Evolutionary conservation across 176 grass and related monocot genomes (phyloP), one percentile per base, ranked within the genome.

Genomic region (Luzula sylvatica): DNA sequence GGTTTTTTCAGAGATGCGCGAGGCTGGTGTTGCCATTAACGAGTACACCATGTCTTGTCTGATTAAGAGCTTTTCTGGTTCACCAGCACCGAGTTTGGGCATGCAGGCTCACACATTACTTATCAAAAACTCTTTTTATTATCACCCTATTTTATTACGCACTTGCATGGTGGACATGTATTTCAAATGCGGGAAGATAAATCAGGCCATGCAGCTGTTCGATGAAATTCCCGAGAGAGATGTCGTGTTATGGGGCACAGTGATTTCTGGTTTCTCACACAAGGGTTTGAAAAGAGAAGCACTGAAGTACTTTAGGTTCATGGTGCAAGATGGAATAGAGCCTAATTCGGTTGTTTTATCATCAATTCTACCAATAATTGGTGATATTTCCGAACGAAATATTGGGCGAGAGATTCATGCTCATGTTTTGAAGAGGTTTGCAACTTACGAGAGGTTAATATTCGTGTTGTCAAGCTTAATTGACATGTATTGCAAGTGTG

Each of bases 401-500:
- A 82, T 95, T 58, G 89, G 89, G 7, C 72, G 70, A 27, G 89
- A 88, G 75, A 67, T 95, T 67, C 89, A 95, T 67, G 79, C 55
- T 2, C 78, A 75, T 58, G 77, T 69, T 11, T 28, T 95, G n/a
- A 95, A 85, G 73, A 95, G 59, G 63, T 85, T 78, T 20, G 38
- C 38, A 30, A 65, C 71, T 44, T 71, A 76, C 44, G 66, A 75
- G 27, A 66, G 85, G 29, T 26, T 86, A 43, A 61, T 61, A 26
- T 88, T 67, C 55, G 66, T 96, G 16, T 73, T 78, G 26, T 73
- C 80, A 46, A 86, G 80, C 25, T 52, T 96, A 58, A 72, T 88
- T 38, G 77, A 86, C 58, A 96, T 96, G 84, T 96, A 96, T 28
- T 96, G 84, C 64, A 96, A 96, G 59, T 88, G 89, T 2, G 66